Base-by-base conservation (phyloP, 225 moss, liverwort and hornwort species). In the Physcomitrium patens region DNA sequence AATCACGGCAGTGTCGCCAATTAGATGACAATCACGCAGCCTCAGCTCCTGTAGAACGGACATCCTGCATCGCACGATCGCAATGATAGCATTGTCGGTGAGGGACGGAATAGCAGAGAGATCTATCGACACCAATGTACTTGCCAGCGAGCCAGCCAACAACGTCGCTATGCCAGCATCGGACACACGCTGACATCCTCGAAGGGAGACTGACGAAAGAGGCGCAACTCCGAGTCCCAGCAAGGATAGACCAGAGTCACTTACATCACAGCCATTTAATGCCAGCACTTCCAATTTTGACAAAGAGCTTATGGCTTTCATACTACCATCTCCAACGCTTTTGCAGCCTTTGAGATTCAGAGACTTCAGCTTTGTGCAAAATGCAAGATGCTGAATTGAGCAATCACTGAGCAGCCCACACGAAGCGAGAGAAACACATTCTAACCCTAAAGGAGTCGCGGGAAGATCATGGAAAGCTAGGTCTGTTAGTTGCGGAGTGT, bases 401-500 rank as follows among this genome's bases (percentile, higher is more conserved):
- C 81, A 89, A 67, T 97, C 97, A 13, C 87, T 97, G 60, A 97
- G 86, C 23, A 93, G 85, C 48, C 82, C 77, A 55, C 97, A 97
- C 22, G 94, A 97, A 26, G 94, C 91, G 45, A 97, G 84, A 14
- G 86, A 72, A 37, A 94, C 97, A 78, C 77, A 87, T 75, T 94
- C 90, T 83, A 97, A 79, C 41, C 84, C 85, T 50, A 93, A 66
- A 64, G 94, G 85, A 49, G 93, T 90, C 45, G 89, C 92, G 68
- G 88, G 89, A 22, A 96, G 85, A 69, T 97, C 97, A 76, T 92
- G 94, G 66, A 94, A 97, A 18, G 91, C 85, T 65, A 97, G 72
- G 64, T 97, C 97, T 65, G 97, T 97, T 13, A 97, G 78, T 72
- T 97, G 97, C 44, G 84, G 88, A 69, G 92, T 97, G 81, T 94